A percentile compares a stretch with the other conserved stretches of the same genome.
These are phyloP conservation scores for cucumber (Cucumis sativus) DNA, from an alignment of 306 rosid genomes.

Conservation along the genomic window DNA sequence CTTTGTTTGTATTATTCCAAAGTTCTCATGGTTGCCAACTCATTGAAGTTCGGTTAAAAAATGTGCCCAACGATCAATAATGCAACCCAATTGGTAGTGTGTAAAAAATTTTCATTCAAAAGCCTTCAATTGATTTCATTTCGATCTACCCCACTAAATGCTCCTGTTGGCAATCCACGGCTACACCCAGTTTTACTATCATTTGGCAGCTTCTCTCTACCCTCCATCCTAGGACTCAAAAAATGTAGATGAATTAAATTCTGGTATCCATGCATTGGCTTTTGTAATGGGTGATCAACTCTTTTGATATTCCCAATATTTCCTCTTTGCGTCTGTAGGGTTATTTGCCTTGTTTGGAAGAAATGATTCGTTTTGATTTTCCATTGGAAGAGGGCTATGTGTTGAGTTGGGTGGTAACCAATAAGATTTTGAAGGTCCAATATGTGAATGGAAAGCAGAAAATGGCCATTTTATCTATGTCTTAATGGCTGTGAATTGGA, in stretches of 20 bases:
- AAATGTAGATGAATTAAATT: not conserved
- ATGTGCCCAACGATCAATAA: not conserved
- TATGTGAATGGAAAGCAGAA: slow-evolving; percentile 23
- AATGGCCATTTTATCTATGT: slow-evolving; percentile 25
- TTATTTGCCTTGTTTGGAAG: too few relatives aligned
- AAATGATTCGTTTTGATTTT: not conserved
- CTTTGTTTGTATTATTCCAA: not conserved
- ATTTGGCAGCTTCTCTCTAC: not conserved
- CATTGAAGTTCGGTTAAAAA: not conserved
- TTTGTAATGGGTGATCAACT: not conserved
- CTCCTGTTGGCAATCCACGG: not conserved
- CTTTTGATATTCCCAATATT: not conserved
- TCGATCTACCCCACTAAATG: too few relatives aligned
- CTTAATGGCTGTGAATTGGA: slow-evolving; percentile 37
- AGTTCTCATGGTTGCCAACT: not conserved
- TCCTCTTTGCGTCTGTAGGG: not conserved
- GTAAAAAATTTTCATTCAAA: not conserved
- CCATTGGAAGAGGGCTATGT: not conserved
- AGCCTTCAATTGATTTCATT: not conserved
- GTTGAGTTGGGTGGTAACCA: not conserved
- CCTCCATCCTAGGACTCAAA: not conserved
- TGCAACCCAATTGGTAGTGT: not conserved
- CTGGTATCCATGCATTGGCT: not conserved
- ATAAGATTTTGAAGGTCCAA: slow-evolving; percentile 6
- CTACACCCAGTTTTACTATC: not conserved